Evolutionary conservation across 192 early-diverging fungal genomes (phyloP).

Genomic region (Rhizophagus prolifer): DNA sequence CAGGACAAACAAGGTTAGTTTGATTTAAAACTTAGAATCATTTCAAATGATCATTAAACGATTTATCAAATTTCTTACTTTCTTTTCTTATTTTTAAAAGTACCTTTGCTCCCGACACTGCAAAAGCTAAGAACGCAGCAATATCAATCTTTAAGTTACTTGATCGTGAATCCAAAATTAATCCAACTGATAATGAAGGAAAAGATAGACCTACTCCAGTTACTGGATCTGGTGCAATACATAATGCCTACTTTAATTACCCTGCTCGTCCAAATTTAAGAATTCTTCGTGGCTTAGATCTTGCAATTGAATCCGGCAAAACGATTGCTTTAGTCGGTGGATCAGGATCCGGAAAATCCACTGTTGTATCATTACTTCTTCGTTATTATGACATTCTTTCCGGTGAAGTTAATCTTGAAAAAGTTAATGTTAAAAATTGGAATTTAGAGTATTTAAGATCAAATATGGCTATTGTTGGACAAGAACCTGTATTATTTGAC

Average conservation of each 20-base stretch:
- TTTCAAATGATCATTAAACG: too few species aligned
- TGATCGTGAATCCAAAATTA: conserved; percentile 68
- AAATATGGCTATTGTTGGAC: conserved; percentile 84
- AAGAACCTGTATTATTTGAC: conserved; percentile 92
- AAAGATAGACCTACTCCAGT: conserved; percentile 36
- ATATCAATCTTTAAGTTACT: conserved; percentile 65
- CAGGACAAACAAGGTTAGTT: conserved; percentile 56
- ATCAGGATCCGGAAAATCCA: conserved; percentile 83
- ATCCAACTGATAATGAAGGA: conserved; percentile 47
- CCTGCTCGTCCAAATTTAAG: conserved; percentile 59
- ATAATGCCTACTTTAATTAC: conserved; percentile 62
- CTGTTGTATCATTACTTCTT: conserved; percentile 62
- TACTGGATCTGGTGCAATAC: conserved; percentile 48
- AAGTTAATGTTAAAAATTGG: conserved; percentile 59
- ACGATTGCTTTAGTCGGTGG: conserved; percentile 87
- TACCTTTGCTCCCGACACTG: conserved; percentile 67
- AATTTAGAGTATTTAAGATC: conserved; percentile 66
- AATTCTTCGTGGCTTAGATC: conserved; percentile 60
- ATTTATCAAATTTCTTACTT: background rate
- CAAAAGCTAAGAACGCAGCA: conserved; percentile 70
- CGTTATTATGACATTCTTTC: conserved; percentile 65
- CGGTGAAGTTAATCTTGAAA: conserved; percentile 65
- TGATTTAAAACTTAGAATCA: background rate
- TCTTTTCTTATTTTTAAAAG: conserved; percentile 8
- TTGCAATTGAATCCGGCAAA: conserved; percentile 52